Percentiles rank a stretch among this genome's conserved stretches.
phyloP scores from a whole-genome alignment of 441 rosid species.

The Melianthus villosus region DNA sequence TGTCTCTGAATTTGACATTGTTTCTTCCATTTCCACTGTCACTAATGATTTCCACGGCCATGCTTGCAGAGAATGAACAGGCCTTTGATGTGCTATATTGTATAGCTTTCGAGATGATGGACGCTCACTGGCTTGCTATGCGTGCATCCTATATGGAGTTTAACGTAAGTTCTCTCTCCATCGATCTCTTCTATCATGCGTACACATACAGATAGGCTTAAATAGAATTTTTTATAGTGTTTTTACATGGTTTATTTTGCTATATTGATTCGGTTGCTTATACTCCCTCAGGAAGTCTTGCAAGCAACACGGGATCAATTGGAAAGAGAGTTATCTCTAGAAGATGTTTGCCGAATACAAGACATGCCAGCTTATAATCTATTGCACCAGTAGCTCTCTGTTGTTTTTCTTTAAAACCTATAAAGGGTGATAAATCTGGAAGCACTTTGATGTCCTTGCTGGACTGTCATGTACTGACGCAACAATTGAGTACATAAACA shows the following conservation, averaged over 20 bases:
- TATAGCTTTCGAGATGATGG: slow-evolving; percentile 87
- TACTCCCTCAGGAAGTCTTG: slow-evolving; percentile 54
- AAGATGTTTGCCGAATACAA: slow-evolving; percentile 47
- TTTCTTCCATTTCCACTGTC: no score
- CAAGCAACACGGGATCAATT: slow-evolving; percentile 58
- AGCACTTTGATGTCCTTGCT: no score
- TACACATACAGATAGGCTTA: neutral
- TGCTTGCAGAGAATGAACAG: slow-evolving; percentile 59
- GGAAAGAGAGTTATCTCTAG: slow-evolving; percentile 71
- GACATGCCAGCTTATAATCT: slow-evolving; percentile 78
- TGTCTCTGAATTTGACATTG: no score
- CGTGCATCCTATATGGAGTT: slow-evolving; percentile 96
- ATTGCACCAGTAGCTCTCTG: slow-evolving; percentile 45
- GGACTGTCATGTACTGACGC: no score
- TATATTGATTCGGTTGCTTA: neutral
- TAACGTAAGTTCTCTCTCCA: slow-evolving; percentile 35
- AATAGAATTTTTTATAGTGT: neutral
- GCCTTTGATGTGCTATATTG: slow-evolving; percentile 84
- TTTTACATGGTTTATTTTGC: neutral
- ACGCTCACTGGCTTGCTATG: slow-evolving; percentile 99
- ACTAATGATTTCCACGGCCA: slow-evolving; percentile 4
- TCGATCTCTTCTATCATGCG: slow-evolving; percentile 3
- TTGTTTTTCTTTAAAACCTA: no score
- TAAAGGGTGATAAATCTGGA: no score
- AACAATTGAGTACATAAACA: no score